These are phyloP conservation scores for Dimocarpus longan DNA, from an alignment of 345 rosid species.

Conservation along the genomic window DNA sequence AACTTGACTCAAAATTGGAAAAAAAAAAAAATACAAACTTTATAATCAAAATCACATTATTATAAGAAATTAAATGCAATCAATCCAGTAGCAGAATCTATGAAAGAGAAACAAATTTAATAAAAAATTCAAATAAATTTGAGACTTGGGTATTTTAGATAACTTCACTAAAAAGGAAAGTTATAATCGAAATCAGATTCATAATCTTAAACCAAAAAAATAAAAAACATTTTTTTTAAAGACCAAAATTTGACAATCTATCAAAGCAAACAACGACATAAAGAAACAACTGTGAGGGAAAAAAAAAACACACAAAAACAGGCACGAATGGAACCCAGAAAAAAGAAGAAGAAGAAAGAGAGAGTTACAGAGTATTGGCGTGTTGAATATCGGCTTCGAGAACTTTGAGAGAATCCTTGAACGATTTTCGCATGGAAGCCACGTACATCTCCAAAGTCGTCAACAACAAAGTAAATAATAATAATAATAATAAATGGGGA, in stretches of 20 bases:
- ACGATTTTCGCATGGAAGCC: slow-evolving; percentile 58
- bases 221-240: not conserved
- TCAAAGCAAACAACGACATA: not conserved
- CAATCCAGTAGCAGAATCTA: not conserved
- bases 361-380: slow-evolving; percentile 60
- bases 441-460: slow-evolving; percentile 39
- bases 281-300: not conserved
- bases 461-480: not conserved
- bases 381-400: slow-evolving; percentile 79
- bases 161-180: not conserved
- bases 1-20: not conserved
- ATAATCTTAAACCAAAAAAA: not conserved
- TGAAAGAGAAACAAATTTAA: not conserved
- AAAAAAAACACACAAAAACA: not conserved
- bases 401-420: slow-evolving; percentile 52
- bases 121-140: not conserved
- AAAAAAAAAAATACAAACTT: not conserved
- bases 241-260: not conserved
- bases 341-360: not conserved
- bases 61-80: not conserved
- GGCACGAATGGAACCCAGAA: not conserved
- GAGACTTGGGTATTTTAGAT: not conserved
- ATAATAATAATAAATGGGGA: not conserved
- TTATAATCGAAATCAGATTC: slow-evolving; percentile 2
- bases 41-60: not conserved